Evolutionary conservation across 2,329 filamentous ascomycete genomes (phyloP), one percentile per base, ranked within the genome.

Genomic region (Fusarium siculi): DNA sequence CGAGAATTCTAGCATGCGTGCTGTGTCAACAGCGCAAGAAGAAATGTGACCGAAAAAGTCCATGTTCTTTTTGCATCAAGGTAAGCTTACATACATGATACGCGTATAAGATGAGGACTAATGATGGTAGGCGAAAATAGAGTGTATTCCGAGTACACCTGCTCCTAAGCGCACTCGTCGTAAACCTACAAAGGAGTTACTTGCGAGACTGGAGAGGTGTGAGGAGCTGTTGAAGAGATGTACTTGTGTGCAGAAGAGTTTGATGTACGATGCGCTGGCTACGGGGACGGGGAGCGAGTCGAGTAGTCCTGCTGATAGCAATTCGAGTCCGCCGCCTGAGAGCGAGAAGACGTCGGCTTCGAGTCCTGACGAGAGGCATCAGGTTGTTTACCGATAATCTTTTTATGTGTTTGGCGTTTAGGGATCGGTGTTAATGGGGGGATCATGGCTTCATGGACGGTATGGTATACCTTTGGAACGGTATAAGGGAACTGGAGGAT

Each of bases 1-100:
- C 59, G 12, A 52, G 72, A 7, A n/a, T 74, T 34, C 37, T 74
- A 23, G 72, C 72, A 2, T 74, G 72, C 9, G 72, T 74, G 4
- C 68, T 74, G 9, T 74, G 72, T 16, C 72, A 74, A 43, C 68
- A 72, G 28, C 68, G 72, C 49, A 74, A 74, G 42, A 74, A 74
- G 72, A 74, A 74, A 43, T 74, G 72, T 49, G 72, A 74, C 32
- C 57, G 68, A 14, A 72, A 74, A 25, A 63, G 60, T 5, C 72
- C 72, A 30, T 74, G 72, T 49, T 74, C 72, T 12, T 74, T 74
- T 25, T 74, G 72, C 42, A 30, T 60, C 52, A 74, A 74, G 46
- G 72, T 69, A 52, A 21, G 36, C 52, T 39, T 16, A 42, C 30
- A n/a, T 28, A 21, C 25, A 28, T 12, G 18, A 46, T 23, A 28